phyloP scores from a whole-genome alignment of 352 stramenopile species.

The Pythium diclinum region DNA sequence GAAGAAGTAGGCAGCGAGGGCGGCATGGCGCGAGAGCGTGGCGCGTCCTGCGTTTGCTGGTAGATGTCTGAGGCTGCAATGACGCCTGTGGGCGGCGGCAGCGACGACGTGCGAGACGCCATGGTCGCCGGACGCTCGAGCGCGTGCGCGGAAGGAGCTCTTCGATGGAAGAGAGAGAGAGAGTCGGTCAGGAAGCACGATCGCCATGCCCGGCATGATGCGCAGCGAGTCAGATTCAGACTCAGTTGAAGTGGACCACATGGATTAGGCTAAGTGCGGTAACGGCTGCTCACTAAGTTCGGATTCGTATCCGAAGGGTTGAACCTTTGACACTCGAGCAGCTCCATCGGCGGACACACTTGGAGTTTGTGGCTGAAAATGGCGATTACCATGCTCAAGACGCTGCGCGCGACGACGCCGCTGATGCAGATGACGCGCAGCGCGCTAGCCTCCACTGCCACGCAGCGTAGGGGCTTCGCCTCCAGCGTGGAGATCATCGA shows the following conservation, averaged over 20 bases:
- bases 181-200: background rate
- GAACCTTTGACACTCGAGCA: background rate
- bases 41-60: background rate
- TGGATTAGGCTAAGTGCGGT: background rate
- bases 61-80: background rate
- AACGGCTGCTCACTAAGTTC: background rate
- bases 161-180: slow-evolving; percentile 4
- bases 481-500: slow-evolving; percentile 54
- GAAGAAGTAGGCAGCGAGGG: background rate
- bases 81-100: background rate
- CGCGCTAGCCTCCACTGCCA: background rate
- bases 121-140: background rate
- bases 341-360: no score
- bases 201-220: background rate
- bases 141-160: background rate
- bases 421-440: background rate
- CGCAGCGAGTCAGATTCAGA: slow-evolving; percentile 5
- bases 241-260: slow-evolving; percentile 8
- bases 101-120: slow-evolving; percentile 1
- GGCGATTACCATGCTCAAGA: background rate
- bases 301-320: background rate
- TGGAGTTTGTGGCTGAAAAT: background rate
- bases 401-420: slow-evolving; percentile 1
- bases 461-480: background rate
- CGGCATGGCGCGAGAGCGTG: slow-evolving; percentile 1